phyloP scores from a whole-genome alignment of 2,329 filamentous ascomycete genomes.

The Hypoxylon sp. region DNA sequence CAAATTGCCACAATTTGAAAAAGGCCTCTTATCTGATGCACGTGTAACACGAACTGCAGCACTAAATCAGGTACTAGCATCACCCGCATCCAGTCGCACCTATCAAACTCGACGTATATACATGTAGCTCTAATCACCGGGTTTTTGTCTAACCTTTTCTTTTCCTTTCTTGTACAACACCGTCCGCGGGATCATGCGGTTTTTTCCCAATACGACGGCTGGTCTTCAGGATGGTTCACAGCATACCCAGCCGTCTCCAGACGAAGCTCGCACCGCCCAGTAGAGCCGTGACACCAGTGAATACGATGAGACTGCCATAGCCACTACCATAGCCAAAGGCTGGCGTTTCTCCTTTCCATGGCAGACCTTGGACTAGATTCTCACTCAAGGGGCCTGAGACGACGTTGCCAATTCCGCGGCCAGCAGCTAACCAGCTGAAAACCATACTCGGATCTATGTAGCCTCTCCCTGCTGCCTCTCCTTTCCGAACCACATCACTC shows the following conservation, averaged over 20 bases:
- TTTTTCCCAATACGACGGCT: too few species aligned
- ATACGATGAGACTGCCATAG: slow-evolving; percentile 67
- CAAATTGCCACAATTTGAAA: slow-evolving; percentile 37
- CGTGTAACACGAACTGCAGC: slow-evolving; percentile 24
- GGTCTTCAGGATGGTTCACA: slow-evolving; percentile 23
- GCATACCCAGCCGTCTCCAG: slow-evolving; percentile 53
- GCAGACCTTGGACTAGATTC: slow-evolving; percentile 60
- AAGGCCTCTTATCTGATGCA: slow-evolving; percentile 30
- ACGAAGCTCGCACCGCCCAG: slow-evolving; percentile 61
- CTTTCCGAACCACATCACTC: slow-evolving; percentile 55
- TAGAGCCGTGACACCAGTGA: slow-evolving; percentile 66
- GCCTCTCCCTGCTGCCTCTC: slow-evolving; percentile 36
- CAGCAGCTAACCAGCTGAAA: slow-evolving; percentile 68
- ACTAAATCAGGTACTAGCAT: slow-evolving; percentile 12
- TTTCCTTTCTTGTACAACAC: slow-evolving; percentile 16
- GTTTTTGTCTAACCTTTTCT: slow-evolving; percentile 3
- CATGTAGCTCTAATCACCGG: not conserved
- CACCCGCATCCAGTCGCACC: too few species aligned
- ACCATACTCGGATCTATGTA: slow-evolving; percentile 65
- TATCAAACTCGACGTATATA: slow-evolving; percentile 5
- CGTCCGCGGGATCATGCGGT: slow-evolving; percentile 5
- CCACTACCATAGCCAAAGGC: slow-evolving; percentile 55
- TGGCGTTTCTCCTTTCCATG: slow-evolving; percentile 57
- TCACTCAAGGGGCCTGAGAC: slow-evolving; percentile 68
- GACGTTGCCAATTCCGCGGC: slow-evolving; percentile 72